Percentiles rank a stretch among this genome's conserved stretches.
phyloP scores from a whole-genome alignment of 805 yeast genomes.

The Pichia paraexigua region DNA sequence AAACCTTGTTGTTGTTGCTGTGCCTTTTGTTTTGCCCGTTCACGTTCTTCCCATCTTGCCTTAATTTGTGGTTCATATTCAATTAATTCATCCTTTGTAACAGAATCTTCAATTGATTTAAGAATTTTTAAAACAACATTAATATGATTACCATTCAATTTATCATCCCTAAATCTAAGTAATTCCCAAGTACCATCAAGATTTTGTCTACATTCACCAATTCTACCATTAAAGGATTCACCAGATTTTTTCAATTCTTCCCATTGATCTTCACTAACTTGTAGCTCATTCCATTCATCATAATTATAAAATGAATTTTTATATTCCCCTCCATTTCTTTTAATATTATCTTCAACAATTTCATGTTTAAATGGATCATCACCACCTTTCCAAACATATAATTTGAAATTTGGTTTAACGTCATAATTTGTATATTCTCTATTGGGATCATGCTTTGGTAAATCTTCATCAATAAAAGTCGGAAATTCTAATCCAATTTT shows the following conservation, averaged over 20 bases:
- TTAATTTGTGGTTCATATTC: slow-evolving; percentile 50
- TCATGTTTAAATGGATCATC: slow-evolving; percentile 27
- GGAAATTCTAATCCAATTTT: slow-evolving; percentile 59
- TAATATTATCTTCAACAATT: slow-evolving; percentile 29
- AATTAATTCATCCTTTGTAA: slow-evolving; percentile 66
- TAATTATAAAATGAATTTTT: slow-evolving; percentile 36
- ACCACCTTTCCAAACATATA: slow-evolving; percentile 73
- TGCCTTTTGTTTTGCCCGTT: slow-evolving; percentile 23
- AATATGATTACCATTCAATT: slow-evolving; percentile 76
- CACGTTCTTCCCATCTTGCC: slow-evolving; percentile 55
- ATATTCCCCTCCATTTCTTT: slow-evolving; percentile 26
- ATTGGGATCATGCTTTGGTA: slow-evolving; percentile 58
- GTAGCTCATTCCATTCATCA: slow-evolving; percentile 58
- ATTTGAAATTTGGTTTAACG: slow-evolving; percentile 58
- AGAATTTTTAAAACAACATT: slow-evolving; percentile 76
- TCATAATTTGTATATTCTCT: slow-evolving; percentile 77
- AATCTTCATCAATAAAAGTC: slow-evolving; percentile 49
- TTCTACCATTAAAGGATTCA: slow-evolving; percentile 83
- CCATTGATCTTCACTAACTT: slow-evolving; percentile 71
- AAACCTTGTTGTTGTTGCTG: slow-evolving; percentile 13
- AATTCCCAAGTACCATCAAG: slow-evolving; percentile 68
- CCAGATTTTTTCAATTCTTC: slow-evolving; percentile 53
- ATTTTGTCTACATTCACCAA: slow-evolving; percentile 76
- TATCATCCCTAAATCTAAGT: slow-evolving; percentile 89
- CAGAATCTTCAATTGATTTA: slow-evolving; percentile 80